phyloP scores from a whole-genome alignment of 805 yeast genomes.

The Dipodascus albidus region DNA sequence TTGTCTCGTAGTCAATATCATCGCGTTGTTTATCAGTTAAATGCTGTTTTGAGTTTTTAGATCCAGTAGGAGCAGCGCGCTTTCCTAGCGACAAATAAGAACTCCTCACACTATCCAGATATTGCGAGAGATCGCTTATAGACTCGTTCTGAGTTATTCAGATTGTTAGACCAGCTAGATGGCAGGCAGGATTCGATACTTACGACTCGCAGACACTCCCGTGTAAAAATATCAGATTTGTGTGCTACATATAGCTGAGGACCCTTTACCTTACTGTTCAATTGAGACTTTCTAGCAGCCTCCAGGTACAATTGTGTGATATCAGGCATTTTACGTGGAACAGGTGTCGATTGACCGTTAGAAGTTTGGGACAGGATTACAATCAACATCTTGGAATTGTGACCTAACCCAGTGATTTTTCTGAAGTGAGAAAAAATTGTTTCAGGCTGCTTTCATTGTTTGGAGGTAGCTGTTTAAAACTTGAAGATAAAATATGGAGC shows the following conservation, averaged over 20 bases:
- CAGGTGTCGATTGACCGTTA: background rate
- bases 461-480: background rate
- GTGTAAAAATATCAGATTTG: conserved; percentile 18
- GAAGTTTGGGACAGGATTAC: background rate
- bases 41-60: conserved; percentile 5
- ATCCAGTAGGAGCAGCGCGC: conserved; percentile 4
- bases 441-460: background rate
- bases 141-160: conserved; percentile 6
- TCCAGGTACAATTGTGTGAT: conserved; percentile 1
- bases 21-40: conserved; percentile 28
- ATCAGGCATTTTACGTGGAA: background rate
- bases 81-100: conserved; percentile 20
- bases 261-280: background rate
- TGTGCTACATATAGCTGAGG: background rate
- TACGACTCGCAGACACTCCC: conserved; percentile 18
- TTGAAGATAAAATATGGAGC: background rate
- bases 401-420: background rate
- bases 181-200: conserved; percentile 2
- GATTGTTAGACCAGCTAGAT: background rate
- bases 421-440: background rate
- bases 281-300: background rate
- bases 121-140: conserved; percentile 13
- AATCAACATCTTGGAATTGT: background rate
- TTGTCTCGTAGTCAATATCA: conserved; percentile 29
- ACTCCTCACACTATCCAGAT: conserved; percentile 19